These are phyloP conservation scores for Penicillium sp. DNA, from an alignment of 2,329 filamentous ascomycete genomes.

Conservation along the genomic window DNA sequence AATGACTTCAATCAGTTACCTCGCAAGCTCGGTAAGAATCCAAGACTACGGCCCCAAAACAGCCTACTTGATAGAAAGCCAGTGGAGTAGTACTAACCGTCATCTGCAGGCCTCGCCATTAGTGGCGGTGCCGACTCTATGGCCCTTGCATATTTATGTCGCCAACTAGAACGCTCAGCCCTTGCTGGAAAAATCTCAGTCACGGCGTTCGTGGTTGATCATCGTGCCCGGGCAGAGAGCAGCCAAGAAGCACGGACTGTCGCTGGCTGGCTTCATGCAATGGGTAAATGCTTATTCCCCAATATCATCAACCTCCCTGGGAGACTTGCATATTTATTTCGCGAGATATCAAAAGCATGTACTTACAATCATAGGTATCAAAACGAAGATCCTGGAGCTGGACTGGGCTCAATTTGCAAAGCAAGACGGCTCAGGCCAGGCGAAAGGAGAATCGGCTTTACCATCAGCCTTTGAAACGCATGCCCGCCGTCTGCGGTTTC, in stretches of 20 bases:
- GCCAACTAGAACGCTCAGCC: conserved; percentile 45
- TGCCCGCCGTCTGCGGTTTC: conserved; percentile 76
- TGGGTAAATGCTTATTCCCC: conserved; percentile 42
- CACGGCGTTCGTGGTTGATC: conserved; percentile 64
- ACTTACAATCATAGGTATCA: conserved; percentile 33
- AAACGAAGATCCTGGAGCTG: conserved; percentile 47
- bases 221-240: conserved; percentile 60
- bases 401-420: conserved; percentile 52
- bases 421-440: conserved; percentile 1
- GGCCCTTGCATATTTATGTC: conserved; percentile 80
- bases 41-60: neutral
- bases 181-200: conserved; percentile 37
- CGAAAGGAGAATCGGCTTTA: conserved; percentile 39
- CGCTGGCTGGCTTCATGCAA: conserved; percentile 46
- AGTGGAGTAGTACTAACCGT: neutral
- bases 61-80: neutral
- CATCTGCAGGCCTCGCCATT: conserved; percentile 68
- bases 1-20: conserved; percentile 26
- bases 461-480: conserved; percentile 73
- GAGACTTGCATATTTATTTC: neutral
- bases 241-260: conserved; percentile 59
- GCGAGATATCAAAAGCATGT: neutral
- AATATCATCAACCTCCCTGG: neutral
- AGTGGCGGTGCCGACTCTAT: conserved; percentile 98
- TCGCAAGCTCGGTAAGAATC: conserved; percentile 32